Percentiles rank a stretch among this genome's conserved stretches.
These are phyloP conservation scores for Aspergillus felis DNA, from an alignment of 2,329 filamentous ascomycete species.

Conservation along the genomic window DNA sequence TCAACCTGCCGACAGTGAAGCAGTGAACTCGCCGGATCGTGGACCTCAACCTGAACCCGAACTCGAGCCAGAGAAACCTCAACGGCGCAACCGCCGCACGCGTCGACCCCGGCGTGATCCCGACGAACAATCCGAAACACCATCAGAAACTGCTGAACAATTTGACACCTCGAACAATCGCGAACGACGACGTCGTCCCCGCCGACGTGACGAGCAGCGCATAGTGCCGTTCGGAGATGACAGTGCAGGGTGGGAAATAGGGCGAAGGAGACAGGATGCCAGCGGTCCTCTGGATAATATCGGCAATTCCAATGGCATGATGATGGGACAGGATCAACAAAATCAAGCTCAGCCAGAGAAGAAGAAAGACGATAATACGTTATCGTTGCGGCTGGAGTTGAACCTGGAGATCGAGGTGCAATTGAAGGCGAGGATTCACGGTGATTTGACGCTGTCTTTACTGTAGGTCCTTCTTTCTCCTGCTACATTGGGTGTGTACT, in stretches of 20 bases:
- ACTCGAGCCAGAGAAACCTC: neutral
- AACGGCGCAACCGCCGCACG: neutral
- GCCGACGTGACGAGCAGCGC: neutral
- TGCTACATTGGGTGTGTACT: neutral
- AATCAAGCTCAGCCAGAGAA: neutral
- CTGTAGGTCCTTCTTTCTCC: slow-evolving; percentile 54
- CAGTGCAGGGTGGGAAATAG: neutral
- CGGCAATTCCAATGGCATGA: neutral
- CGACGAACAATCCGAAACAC: neutral
- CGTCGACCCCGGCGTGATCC: neutral
- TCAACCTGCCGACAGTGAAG: neutral
- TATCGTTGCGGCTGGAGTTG: slow-evolving; percentile 66
- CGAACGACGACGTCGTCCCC: neutral
- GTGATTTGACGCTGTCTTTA: slow-evolving; percentile 71
- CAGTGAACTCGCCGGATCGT: neutral
- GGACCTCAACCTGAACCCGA: neutral
- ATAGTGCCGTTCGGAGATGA: neutral
- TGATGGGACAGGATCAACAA: neutral
- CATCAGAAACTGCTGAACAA: neutral
- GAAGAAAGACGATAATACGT: slow-evolving; percentile 49
- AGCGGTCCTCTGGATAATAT: neutral
- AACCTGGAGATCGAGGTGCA: slow-evolving; percentile 78
- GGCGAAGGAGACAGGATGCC: neutral
- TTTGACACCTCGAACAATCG: neutral
- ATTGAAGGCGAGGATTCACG: slow-evolving; percentile 75